phyloP scores from a whole-genome alignment of 2,329 filamentous ascomycete species.

The Fulvia fulva region DNA sequence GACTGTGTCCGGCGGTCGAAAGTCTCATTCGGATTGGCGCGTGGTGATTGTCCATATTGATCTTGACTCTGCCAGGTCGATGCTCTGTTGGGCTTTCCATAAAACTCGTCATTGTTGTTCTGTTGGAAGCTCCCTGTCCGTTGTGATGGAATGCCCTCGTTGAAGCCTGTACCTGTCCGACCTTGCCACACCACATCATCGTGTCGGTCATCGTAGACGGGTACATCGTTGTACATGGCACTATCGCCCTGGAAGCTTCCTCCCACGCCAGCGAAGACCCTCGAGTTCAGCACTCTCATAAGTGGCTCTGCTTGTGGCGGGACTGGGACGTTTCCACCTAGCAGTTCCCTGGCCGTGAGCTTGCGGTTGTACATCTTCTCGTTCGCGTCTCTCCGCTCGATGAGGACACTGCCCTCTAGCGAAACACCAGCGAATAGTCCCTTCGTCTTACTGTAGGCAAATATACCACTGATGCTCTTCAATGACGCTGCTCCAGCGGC shows the following conservation, averaged over 20 bases:
- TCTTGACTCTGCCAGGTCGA: conserved; percentile 71
- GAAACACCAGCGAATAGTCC: conserved; percentile 94
- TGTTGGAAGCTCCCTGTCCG: conserved; percentile 40
- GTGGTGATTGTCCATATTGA: conserved; percentile 61
- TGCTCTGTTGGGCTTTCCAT: conserved; percentile 57
- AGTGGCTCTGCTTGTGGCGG: conserved; percentile 81
- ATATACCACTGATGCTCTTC: conserved; percentile 84
- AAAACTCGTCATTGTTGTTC: conserved; percentile 43
- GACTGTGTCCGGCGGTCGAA: conserved; percentile 41
- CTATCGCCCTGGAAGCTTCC: conserved; percentile 49
- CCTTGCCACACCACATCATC: conserved; percentile 85
- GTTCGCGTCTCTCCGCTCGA: conserved; percentile 94
- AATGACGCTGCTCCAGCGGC: conserved; percentile 90
- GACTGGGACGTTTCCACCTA: conserved; percentile 71
- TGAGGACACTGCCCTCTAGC: conserved; percentile 85
- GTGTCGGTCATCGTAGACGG: conserved; percentile 78
- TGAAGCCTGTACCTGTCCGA: conserved; percentile 64
- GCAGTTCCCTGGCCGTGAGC: conserved; percentile 74
- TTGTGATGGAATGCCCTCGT: conserved; percentile 59
- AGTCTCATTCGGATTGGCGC: conserved; percentile 48
- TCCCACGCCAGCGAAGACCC: conserved; percentile 70
- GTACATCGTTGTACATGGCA: conserved; percentile 87
- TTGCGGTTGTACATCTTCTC: conserved; percentile 88
- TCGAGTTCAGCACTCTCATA: conserved; percentile 78
- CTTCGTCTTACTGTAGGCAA: conserved; percentile 97